Evolutionary conservation across 2,329 filamentous ascomycete species (phyloP).

Genomic region (Fusarium annulatum): DNA sequence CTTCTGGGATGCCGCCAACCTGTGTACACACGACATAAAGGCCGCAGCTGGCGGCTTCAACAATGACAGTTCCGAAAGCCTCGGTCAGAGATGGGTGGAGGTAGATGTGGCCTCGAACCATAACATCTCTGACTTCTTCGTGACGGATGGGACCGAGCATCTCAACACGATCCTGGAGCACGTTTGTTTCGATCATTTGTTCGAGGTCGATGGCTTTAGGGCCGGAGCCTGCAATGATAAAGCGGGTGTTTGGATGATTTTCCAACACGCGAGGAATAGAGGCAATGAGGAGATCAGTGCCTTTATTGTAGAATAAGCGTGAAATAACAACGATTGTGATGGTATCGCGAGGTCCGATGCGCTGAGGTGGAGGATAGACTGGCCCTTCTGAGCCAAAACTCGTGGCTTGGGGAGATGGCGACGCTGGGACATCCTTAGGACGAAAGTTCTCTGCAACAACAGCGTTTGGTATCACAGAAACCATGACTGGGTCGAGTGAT

Average conservation of each 20-base stretch:
- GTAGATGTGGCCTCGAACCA: constrained; percentile 97
- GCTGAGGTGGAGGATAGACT: constrained; percentile 65
- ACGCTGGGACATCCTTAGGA: constrained; percentile 62
- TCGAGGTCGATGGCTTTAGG: constrained; percentile 98
- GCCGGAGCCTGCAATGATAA: constrained; percentile 95
- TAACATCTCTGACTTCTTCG: constrained; percentile 96
- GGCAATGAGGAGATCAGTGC: constrained; percentile 95
- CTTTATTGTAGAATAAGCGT: constrained; percentile 98
- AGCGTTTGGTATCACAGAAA: constrained; percentile 97
- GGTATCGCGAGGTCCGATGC: constrained; percentile 82
- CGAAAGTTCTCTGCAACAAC: constrained; percentile 97
- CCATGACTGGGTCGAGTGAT: constrained; percentile 94
- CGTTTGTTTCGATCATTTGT: constrained; percentile 96
- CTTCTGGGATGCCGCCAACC: constrained; percentile 96
- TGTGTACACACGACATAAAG: constrained; percentile 97
- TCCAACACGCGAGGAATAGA: constrained; percentile 93
- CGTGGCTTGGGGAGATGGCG: constrained; percentile 45
- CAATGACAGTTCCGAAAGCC: constrained; percentile 97
- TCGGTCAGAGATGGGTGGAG: constrained; percentile 95
- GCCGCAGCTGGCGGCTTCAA: constrained; percentile 95
- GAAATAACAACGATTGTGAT: constrained; percentile 98
- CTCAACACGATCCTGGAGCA: constrained; percentile 91
- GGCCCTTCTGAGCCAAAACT: constrained; percentile 53
- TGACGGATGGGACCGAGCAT: constrained; percentile 93
- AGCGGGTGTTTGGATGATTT: constrained; percentile 90